Conservation (phyloP, 2,329 filamentous ascomycete species). For the Davidsoniella eucalypti region DNA sequence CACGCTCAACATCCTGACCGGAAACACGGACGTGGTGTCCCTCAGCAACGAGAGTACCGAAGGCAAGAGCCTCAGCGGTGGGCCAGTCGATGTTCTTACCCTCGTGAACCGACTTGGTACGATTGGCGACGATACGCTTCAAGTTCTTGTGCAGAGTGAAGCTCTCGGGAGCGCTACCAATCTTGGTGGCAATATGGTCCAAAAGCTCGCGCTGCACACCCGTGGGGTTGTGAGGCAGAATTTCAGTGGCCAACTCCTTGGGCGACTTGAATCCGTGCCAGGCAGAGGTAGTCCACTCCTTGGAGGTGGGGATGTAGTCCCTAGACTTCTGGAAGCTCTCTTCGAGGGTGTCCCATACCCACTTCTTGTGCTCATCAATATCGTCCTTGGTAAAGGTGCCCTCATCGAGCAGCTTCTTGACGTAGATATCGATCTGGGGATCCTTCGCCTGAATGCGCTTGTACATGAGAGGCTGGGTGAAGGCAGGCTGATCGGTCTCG, state of each 20-base stretch:
- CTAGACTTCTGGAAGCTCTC: constrained; percentile 96
- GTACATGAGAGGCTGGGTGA: constrained; percentile 99
- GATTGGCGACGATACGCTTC: constrained; percentile 81
- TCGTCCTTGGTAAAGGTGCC: constrained; percentile 95
- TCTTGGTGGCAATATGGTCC: constrained; percentile 65
- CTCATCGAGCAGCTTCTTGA: constrained; percentile 77
- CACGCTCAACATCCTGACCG: constrained; percentile 97
- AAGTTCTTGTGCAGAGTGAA: constrained; percentile 90
- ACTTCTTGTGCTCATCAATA: constrained; percentile 97
- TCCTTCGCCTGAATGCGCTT: constrained; percentile 82
- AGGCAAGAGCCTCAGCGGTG: constrained; percentile 88
- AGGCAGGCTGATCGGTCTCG: constrained; percentile 97
- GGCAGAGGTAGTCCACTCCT: constrained; percentile 96
- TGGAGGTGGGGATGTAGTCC: constrained; percentile 88
- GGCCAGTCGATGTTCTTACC: constrained; percentile 96
- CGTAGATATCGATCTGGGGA: constrained; percentile 77
- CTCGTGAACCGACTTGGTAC: constrained; percentile 82
- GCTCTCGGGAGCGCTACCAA: constrained; percentile 63
- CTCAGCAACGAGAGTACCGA: constrained; percentile 78
- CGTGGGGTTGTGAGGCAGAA: constrained; percentile 81
- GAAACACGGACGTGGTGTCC: constrained; percentile 96
- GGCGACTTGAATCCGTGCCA: constrained; percentile 99
- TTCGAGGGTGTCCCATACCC: constrained; percentile 98
- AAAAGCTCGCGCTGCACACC: constrained; percentile 57
- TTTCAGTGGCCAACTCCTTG: constrained; percentile 89